Evolutionary conservation across 1,284 basidiomycete genomes (phyloP).

Genomic region (Austroboletus novae-zelandiae): DNA sequence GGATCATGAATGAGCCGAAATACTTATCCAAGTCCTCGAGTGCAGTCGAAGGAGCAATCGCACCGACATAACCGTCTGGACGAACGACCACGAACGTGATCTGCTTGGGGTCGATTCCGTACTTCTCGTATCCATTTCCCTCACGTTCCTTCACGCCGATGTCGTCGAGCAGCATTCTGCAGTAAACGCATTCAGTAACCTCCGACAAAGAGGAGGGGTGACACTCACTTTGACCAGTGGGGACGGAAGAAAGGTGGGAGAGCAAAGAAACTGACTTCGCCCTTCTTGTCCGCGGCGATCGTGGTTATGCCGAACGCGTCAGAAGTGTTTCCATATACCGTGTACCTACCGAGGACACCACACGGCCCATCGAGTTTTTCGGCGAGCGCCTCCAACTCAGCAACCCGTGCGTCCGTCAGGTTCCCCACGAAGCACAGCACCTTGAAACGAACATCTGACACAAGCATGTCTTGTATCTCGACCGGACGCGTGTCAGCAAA

Average conservation of each 20-base stretch:
- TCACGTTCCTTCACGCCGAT: neutral
- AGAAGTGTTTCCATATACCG: neutral
- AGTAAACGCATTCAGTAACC: neutral
- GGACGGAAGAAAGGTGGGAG: neutral
- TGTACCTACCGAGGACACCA: neutral
- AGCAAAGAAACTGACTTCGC: neutral
- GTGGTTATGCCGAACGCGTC: neutral
- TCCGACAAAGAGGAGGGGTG: neutral
- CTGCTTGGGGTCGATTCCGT: neutral
- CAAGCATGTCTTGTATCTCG: neutral
- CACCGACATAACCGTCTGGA: slow-evolving; percentile 13
- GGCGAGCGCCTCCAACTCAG: neutral
- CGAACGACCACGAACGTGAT: slow-evolving; percentile 6
- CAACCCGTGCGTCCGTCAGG: neutral
- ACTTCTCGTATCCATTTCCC: neutral
- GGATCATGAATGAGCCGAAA: slow-evolving; percentile 1
- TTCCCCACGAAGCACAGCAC: neutral
- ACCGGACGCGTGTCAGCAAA: neutral
- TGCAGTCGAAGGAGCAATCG: slow-evolving; percentile 4
- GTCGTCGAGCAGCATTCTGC: neutral
- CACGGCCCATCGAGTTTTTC: neutral
- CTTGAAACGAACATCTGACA: neutral
- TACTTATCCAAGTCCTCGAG: neutral
- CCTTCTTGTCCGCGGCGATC: neutral
- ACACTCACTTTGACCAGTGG: neutral